These are phyloP conservation scores for Daldinia concentrica DNA, from an alignment of 495 filamentous ascomycete species.

Conservation along the genomic window DNA sequence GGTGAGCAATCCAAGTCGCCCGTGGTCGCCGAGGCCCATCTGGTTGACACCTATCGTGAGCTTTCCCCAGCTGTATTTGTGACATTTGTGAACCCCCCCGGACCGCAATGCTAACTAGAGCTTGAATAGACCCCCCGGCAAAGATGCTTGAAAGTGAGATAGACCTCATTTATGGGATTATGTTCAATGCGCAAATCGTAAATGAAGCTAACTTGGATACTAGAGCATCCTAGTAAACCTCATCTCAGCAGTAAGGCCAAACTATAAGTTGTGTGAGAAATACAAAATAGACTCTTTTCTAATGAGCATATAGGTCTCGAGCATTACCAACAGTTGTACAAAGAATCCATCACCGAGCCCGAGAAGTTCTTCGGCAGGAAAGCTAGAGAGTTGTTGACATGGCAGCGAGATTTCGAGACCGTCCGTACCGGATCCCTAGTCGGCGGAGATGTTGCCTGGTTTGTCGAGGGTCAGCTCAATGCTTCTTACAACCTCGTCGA, in stretches of 20 bases:
- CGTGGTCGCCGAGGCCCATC: slow-evolving; percentile 85
- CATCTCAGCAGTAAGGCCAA: slow-evolving; percentile 59
- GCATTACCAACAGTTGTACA: slow-evolving; percentile 92
- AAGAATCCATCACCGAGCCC: slow-evolving; percentile 92
- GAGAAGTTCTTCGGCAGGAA: slow-evolving; percentile 88
- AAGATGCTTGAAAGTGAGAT: slow-evolving; percentile 72
- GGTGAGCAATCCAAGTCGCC: slow-evolving; percentile 69
- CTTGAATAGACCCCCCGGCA: slow-evolving; percentile 57
- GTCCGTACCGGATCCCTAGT: slow-evolving; percentile 80
- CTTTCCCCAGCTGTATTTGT: slow-evolving; percentile 26
- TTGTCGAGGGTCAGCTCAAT: slow-evolving; percentile 91
- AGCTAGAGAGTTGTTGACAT: slow-evolving; percentile 89
- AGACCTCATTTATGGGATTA: background rate
- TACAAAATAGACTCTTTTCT: slow-evolving; percentile 20
- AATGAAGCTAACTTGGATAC: slow-evolving; percentile 46
- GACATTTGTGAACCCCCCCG: too few species aligned
- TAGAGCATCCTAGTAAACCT: slow-evolving; percentile 68
- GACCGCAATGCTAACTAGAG: slow-evolving; percentile 30
- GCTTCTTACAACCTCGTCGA: slow-evolving; percentile 98
- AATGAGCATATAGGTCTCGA: slow-evolving; percentile 63
- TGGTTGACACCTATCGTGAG: slow-evolving; percentile 83
- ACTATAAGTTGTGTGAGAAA: background rate
- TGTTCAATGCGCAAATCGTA: background rate
- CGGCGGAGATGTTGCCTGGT: slow-evolving; percentile 92
- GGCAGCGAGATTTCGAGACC: slow-evolving; percentile 92